Conservation (phyloP, 805 yeast genomes). For the Candida ponderosae region DNA sequence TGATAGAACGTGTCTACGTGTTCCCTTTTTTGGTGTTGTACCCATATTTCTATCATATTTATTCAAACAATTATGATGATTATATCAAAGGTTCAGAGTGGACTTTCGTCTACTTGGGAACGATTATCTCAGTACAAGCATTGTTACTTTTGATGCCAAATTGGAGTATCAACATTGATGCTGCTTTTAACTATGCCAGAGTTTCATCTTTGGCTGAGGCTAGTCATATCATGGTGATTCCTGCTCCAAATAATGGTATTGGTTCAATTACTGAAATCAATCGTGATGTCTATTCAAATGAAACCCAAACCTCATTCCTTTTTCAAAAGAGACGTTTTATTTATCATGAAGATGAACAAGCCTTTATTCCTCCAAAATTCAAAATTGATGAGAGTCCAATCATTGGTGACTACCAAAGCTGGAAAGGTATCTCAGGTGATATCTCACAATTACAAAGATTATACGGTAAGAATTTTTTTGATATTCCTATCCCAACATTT, state of each 20-base stretch:
- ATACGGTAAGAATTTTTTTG: conserved; percentile 84
- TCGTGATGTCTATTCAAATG: conserved; percentile 47
- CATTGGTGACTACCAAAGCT: conserved; percentile 46
- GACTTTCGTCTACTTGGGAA: conserved; percentile 84
- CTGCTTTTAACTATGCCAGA: conserved; percentile 56
- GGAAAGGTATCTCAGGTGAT: conserved; percentile 50
- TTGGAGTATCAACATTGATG: conserved; percentile 74
- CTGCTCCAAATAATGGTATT: conserved; percentile 80
- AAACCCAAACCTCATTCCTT: conserved; percentile 58
- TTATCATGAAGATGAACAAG: conserved; percentile 41
- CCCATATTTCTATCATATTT: conserved; percentile 64
- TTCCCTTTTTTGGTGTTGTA: conserved; percentile 77
- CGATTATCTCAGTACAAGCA: conserved; percentile 64
- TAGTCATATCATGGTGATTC: conserved; percentile 62
- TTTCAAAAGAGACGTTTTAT: conserved; percentile 92
- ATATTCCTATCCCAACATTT: conserved; percentile 92
- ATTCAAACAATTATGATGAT: conserved; percentile 60
- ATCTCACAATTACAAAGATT: conserved; percentile 40
- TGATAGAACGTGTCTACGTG: conserved; percentile 61
- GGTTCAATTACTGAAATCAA: conserved; percentile 68
- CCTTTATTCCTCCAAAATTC: conserved; percentile 79
- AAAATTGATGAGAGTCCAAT: conserved; percentile 48
- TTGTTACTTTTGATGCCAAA: conserved; percentile 86
- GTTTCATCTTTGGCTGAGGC: conserved; percentile 56
- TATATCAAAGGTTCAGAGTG: conserved; percentile 89